A percentile compares a stretch with the other conserved stretches of the same genome.
Evolutionary conservation across 805 yeast genomes (phyloP).

Genomic region (Candida multigemmis): DNA sequence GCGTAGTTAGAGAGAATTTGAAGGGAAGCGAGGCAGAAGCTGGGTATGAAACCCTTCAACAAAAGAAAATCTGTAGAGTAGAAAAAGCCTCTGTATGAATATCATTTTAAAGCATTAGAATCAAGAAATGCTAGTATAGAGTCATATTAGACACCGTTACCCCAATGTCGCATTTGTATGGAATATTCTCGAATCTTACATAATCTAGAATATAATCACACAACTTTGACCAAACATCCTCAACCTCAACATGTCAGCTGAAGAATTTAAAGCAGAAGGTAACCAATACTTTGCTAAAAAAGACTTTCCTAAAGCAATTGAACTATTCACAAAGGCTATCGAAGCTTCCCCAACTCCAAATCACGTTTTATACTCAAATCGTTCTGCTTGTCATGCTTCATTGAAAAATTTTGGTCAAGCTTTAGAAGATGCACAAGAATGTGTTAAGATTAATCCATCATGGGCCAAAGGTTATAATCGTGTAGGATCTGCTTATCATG

Average conservation of each 20-base stretch:
- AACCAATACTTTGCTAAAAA: conserved; percentile 88
- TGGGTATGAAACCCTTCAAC: no score
- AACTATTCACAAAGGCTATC: conserved; percentile 77
- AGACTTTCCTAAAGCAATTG: conserved; percentile 74
- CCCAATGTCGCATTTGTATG: no score
- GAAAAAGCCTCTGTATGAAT: no score
- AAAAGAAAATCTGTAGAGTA: no score
- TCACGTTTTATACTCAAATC: conserved; percentile 87
- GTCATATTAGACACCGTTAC: no score
- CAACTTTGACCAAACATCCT: no score
- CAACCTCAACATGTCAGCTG: conserved; percentile 35
- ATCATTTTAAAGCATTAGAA: no score
- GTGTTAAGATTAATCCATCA: conserved; percentile 68
- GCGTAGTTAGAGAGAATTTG: no score
- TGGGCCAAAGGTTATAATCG: conserved; percentile 97
- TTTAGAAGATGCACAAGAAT: conserved; percentile 73
- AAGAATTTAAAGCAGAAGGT: conserved; percentile 83
- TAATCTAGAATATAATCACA: no score
- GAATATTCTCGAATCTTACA: no score
- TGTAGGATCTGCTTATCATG: conserved; percentile 86
- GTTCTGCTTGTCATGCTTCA: conserved; percentile 88
- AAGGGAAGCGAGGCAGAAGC: no score
- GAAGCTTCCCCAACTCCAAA: conserved; percentile 75
- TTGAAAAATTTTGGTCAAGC: conserved; percentile 67
- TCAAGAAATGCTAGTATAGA: no score